Base-by-base conservation (phyloP, 176 grass and related monocot species). In the Raddia distichophylla region DNA sequence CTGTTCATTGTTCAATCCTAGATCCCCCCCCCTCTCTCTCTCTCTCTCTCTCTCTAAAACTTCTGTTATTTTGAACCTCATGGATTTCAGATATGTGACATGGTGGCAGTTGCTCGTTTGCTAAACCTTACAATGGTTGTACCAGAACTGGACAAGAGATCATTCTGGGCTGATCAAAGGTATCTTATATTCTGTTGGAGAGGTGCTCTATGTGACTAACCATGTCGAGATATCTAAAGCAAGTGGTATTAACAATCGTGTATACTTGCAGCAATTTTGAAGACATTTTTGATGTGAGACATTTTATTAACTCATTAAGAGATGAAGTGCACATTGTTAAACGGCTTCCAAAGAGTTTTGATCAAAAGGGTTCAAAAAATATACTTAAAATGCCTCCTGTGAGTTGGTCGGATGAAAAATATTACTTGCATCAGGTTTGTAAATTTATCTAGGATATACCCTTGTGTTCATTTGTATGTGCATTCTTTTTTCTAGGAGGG, bases 361-460 rank as follows among this genome's bases (percentile, higher is more conserved):
- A 50, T 75, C 7, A 55, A 69, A 67, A 56, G 16, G 58, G 67
- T 64, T 93, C 88, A 44, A 67, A 60, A 17, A 70, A 43, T 67
- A 83, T 82, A 65, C 88, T 89, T 58, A 33, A 60, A 27, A 98
- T 98, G 95, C 72, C 88, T 46, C 92, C 95, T 67, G 90, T 98
- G 60, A 98, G 95, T 67, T 94, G 95, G 95, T 98, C 95, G 76
- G 90, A 94, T 85, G 95, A 94, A 80, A 98, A 93, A 86, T 98
- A 98, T 80, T 98, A 98, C 84, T 42, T 98, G 83, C 74, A 94
- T 80, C 92, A 98, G 90, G 95, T 98, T 80, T 87, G 87, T 65
- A 64, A 67, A 55, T 68, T 51, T 72, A 53, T 73, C 33, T 76
- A 17, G 69, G 44, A 67, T 61, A n/a, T 42, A 56, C 18, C 16